Evolutionary conservation across 345 rosid genomes (phyloP), one percentile per base, ranked within the genome.

Genomic region (Pugionium cornutum): DNA sequence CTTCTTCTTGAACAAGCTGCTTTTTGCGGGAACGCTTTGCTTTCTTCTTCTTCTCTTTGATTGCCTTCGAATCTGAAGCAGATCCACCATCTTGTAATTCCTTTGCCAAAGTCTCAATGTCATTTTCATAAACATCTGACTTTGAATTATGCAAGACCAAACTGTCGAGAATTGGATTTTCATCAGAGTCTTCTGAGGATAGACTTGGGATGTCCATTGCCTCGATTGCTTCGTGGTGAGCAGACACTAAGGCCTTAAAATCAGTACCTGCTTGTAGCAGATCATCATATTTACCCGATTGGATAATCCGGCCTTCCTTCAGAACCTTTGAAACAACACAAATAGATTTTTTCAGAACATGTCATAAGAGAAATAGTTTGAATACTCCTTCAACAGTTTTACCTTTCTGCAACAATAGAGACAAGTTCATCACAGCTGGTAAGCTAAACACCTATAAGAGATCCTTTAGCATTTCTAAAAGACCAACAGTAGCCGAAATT

Each of bases 1-100:
- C 99, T 84, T 95, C 99, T 78, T 95, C 99, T 79, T 91, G 97
- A 76, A 86, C 96, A 62, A 91, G 95, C 81, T 95, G 99, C 49
- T 91, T 95, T 78, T 84, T 95, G 67, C 96, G 83, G 7, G 90
- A 73, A 3, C 95, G 91, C 73, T 95, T 95, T 11, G 75, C 85
- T 81, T 90, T 90, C 89, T 89, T 95, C 78, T 90, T 76, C 79
- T 86, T 76, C 64, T 77, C 80, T 72, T 77, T 77, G 33, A 87
- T 80, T 46, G 78, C 87, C 79, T 87, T 95, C 77, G 83, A 79
- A 53, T 89, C 99, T 55, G 97, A 78, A 66, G 83, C 40, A 11
- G 96, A 78, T 63, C 83, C 89, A 65, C 88, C 84, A 11, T 91
- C 99, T 63, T 91, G 89, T 55, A 84, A 83, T 81, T 94, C 99